Evolutionary conservation across 768 basidiomycete genomes (phyloP).

Genomic region (Kwoniella newhampshirensis): DNA sequence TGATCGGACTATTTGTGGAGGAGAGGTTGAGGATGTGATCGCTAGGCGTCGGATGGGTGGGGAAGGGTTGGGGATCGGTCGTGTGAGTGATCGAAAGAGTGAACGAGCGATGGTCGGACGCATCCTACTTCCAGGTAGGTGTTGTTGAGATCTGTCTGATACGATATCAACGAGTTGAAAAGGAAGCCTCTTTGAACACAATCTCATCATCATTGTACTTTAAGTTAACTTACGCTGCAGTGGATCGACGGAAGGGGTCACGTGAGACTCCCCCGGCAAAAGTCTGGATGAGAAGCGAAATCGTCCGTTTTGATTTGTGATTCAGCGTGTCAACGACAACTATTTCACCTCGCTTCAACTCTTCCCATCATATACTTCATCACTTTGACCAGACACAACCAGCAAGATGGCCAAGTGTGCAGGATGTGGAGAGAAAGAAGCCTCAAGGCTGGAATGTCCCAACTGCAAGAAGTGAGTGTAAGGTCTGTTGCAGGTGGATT

Average conservation of each 20-base stretch:
- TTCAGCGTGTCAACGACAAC: not conserved
- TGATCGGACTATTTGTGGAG: not conserved
- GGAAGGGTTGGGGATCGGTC: not conserved
- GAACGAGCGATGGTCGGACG: not conserved
- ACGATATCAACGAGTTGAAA: too few relatives aligned
- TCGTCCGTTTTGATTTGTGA: not conserved
- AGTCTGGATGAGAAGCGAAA: not conserved
- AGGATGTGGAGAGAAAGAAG: conserved; percentile 68
- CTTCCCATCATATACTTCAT: not conserved
- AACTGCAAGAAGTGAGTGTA: conserved; percentile 80
- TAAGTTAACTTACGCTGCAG: not conserved
- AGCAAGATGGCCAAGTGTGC: conserved; percentile 44
- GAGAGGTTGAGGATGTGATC: not conserved
- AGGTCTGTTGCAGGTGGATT: not conserved
- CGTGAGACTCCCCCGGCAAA: not conserved
- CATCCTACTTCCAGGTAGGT: not conserved
- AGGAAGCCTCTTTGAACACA: too few relatives aligned
- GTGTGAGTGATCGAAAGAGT: not conserved
- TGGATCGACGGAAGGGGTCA: not conserved
- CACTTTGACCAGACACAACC: not conserved
- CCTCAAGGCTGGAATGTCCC: conserved; percentile 85
- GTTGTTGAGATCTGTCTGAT: too few relatives aligned
- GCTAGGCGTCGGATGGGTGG: not conserved
- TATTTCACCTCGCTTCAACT: not conserved
- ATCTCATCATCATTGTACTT: not conserved